Conservation (phyloP, 495 filamentous ascomycete genomes). For the Penicillium atrosanguineum region DNA sequence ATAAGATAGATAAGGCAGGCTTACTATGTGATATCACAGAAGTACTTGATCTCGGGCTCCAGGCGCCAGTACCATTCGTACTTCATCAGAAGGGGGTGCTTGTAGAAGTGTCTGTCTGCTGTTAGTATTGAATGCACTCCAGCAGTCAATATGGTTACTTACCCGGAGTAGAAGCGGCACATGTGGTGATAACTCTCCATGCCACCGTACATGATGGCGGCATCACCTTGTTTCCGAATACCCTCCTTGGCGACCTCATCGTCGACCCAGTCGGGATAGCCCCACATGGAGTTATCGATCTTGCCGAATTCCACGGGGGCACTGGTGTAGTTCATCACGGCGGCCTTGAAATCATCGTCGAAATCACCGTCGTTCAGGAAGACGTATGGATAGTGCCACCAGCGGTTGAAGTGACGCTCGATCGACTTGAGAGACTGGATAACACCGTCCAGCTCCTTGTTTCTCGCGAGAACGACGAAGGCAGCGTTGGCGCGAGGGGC, state of each 20-base stretch:
- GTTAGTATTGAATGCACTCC: conserved; percentile 13
- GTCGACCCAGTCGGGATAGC: conserved; percentile 95
- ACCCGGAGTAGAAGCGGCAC: conserved; percentile 99
- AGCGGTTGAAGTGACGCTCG: conserved; percentile 97
- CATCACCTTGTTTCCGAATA: conserved; percentile 92
- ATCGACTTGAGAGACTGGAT: conserved; percentile 97
- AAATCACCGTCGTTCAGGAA: conserved; percentile 99
- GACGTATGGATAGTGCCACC: conserved; percentile 98
- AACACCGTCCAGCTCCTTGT: conserved; percentile 95
- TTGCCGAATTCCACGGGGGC: conserved; percentile 87
- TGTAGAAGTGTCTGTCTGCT: conserved; percentile 84
- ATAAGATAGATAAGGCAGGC: conserved; percentile 18
- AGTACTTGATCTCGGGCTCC: conserved; percentile 99
- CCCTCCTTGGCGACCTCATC: conserved; percentile 90
- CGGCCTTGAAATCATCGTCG: conserved; percentile 86
- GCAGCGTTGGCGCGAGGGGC: conserved; percentile 84
- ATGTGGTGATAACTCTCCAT: conserved; percentile 99
- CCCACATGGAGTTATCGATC: conserved; percentile 90
- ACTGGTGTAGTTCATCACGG: conserved; percentile 85
- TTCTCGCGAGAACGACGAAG: conserved; percentile 92
- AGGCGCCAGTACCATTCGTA: conserved; percentile 99
- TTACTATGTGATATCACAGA: conserved; percentile 99
- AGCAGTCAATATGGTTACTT: conserved; percentile 14
- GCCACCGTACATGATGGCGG: conserved; percentile 98
- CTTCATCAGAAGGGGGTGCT: conserved; percentile 90